Base-by-base conservation (phyloP, 108 stramenopile genomes). In the Nitzschia sp. region DNA sequence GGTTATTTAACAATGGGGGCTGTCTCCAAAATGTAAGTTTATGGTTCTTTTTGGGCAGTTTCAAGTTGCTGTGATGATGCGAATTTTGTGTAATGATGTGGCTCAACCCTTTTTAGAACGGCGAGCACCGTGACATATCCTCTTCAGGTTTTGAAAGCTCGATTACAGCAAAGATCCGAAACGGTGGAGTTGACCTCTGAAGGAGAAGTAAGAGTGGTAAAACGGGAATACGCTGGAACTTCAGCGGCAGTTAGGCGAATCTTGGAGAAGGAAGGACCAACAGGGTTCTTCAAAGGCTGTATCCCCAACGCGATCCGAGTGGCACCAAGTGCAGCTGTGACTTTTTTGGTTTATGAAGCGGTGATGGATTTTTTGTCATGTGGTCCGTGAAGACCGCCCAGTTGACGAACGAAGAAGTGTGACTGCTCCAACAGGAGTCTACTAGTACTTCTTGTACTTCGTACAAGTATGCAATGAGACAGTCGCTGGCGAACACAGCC, bases 271-370 rank as follows among this genome's bases (percentile, higher is more conserved):
- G 97, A 97, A 66, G 98, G 98, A 4, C 44, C 91, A 6, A 28
- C 64, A 9, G 98, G 97, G 5, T 98, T 98, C 65, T 97, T 97
- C 75, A 96, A 96, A 71, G 98, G 98, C 13, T 87, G 89, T 69
- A 61, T 97, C 29, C 91, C 98, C 23, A 96, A 98, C 82, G 89
- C 96, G 9, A 60, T 99, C 25, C 85, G 97, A 23, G 97, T 98
- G 9, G 98, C 97, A 41, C 99, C 99, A 28, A 87, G 91, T 66
- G 87, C 98, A 13, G 99, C 98, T 6, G 80, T 99, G 55, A 99
- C 98, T 0, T 98, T 99, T 74, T 76, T 97, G 15, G 94, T 94
- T 5, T 98, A 99, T 74, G 99, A 99, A 68, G 65, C 63, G 26
- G 81, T 87, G 4, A 62, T 90, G 70, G 95, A 93, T 45, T 66